Base-by-base conservation (phyloP, 164 flowering plant species). In the Chimonanthus praecox region DNA sequence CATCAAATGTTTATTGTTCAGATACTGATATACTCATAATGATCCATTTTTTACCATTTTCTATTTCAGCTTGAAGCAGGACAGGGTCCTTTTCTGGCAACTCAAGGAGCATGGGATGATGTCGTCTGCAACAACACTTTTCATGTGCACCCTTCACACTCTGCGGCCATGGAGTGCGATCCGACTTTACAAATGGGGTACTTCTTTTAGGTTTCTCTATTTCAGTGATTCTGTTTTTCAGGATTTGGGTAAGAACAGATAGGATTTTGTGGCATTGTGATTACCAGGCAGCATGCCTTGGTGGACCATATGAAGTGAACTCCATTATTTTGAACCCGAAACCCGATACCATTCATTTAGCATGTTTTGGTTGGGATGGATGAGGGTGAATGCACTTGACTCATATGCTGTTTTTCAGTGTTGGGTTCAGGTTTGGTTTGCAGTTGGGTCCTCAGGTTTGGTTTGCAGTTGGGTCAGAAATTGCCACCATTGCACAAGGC, bases 121-220 rank as follows among this genome's bases (percentile, higher is more conserved):
- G 77, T 81, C 45, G 82, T 80, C 74, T 86, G 81, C 67, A 83
- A 67, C 72, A 81, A 54, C 84, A 78, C 49, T 70, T 92, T 80
- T 71, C 47, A 79, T 21, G 18, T 83, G 47, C 91, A 85, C 54
- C 77, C 83, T 65, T 64, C 86, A 62, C 85, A 84, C 3, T 64
- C 86, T 58, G 81, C 74, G 68, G 74, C 80, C 18, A 83, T 86
- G 84, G 88, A 86, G 47, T 83, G 83, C 64, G 84, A 84, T 68
- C 90, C 94, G 44, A 69, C 89, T 70, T 74, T 92, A 49, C 92
- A 92, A 73, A 90, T 92, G 21, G 94, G 97, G 97, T 92, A 78
- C 33, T 48, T 9, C n/a, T 15, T 62, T 43, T 49, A 7, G 9
- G 7, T 50, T 13, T 46, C 6, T 33, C 65, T n/a, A 58, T 33